phyloP scores from a whole-genome alignment of 768 basidiomycete species.

The Lyophyllum shimeji region DNA sequence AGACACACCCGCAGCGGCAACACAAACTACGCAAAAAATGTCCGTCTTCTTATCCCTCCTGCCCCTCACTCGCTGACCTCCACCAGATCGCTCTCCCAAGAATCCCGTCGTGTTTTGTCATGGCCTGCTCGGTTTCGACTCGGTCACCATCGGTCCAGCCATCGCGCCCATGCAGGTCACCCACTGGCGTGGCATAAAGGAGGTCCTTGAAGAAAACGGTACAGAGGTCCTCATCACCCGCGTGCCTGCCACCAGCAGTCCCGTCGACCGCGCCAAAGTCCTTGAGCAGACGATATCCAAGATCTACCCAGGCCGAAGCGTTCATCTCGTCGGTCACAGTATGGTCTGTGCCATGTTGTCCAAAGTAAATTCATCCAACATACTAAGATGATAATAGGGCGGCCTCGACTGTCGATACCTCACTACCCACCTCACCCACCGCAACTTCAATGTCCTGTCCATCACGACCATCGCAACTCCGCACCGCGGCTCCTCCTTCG shows the following conservation, averaged over 20 bases:
- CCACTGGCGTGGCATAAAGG: conserved; percentile 96
- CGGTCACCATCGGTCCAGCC: conserved; percentile 72
- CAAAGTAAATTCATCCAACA: neutral
- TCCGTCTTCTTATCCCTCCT: conserved; percentile 31
- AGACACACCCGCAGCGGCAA: conserved; percentile 46
- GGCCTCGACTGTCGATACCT: conserved; percentile 93
- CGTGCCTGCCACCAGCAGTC: conserved; percentile 90
- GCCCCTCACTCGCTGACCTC: conserved; percentile 6
- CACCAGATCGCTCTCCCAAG: conserved; percentile 69
- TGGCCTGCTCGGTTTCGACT: conserved; percentile 89
- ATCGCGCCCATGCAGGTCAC: conserved; percentile 83
- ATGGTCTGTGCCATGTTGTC: conserved; percentile 47
- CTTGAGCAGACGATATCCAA: conserved; percentile 81
- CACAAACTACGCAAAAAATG: conserved; percentile 57
- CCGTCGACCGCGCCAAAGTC: conserved; percentile 85
- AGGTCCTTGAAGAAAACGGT: conserved; percentile 87
- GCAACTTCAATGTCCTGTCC: conserved; percentile 78
- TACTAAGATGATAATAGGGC: conserved; percentile 41
- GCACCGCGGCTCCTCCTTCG: conserved; percentile 91
- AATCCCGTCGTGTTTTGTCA: conserved; percentile 95
- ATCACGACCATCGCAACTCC: conserved; percentile 95
- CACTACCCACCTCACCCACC: conserved; percentile 71
- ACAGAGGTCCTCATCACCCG: conserved; percentile 90
- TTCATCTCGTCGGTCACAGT: conserved; percentile 87
- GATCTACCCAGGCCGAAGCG: conserved; percentile 75